A percentile compares a stretch with the other conserved stretches of the same genome.
phyloP scores from a whole-genome alignment of 2,329 filamentous ascomycete genomes.

The Claviceps sorghi region DNA sequence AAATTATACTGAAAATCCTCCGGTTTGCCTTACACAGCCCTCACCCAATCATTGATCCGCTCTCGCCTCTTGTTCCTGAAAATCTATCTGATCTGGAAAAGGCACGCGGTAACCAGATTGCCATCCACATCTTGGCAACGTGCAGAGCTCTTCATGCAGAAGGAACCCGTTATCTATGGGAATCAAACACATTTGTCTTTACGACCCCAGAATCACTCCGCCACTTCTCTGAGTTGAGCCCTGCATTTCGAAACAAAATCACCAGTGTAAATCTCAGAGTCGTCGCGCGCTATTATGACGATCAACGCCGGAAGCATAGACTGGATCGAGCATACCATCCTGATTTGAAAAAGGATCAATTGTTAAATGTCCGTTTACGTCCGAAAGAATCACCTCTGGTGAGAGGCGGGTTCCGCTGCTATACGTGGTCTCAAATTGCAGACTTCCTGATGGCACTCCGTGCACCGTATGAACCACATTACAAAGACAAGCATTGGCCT shows the following conservation, averaged over 20 bases:
- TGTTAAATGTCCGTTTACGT: constrained; percentile 27
- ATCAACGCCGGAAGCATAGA: constrained; percentile 28
- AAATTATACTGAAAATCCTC: constrained; percentile 38
- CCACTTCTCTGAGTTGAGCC: constrained; percentile 31
- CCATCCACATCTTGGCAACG: constrained; percentile 38
- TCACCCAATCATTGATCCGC: constrained; percentile 37
- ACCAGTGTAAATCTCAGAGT: constrained; percentile 35
- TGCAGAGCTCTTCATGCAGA: constrained; percentile 35
- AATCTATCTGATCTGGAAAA: constrained; percentile 30
- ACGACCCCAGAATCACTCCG: constrained; percentile 35
- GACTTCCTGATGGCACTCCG: constrained; percentile 37
- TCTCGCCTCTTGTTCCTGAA: constrained; percentile 29
- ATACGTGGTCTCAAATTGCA: constrained; percentile 37
- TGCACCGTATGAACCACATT: constrained; percentile 32
- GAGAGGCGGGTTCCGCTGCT: constrained; percentile 38
- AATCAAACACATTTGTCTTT: constrained; percentile 38
- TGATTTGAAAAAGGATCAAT: constrained; percentile 26
- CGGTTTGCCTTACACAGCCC: constrained; percentile 34
- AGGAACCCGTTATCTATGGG: constrained; percentile 35
- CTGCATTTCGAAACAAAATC: constrained; percentile 28
- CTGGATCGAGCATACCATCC: constrained; percentile 28
- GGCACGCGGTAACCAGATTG: constrained; percentile 30
- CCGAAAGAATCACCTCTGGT: constrained; percentile 30
- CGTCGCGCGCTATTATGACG: constrained; percentile 41
- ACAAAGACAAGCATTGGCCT: constrained; percentile 19